phyloP scores from a whole-genome alignment of 2,329 filamentous ascomycete genomes.

The Dactylellina sp. region DNA sequence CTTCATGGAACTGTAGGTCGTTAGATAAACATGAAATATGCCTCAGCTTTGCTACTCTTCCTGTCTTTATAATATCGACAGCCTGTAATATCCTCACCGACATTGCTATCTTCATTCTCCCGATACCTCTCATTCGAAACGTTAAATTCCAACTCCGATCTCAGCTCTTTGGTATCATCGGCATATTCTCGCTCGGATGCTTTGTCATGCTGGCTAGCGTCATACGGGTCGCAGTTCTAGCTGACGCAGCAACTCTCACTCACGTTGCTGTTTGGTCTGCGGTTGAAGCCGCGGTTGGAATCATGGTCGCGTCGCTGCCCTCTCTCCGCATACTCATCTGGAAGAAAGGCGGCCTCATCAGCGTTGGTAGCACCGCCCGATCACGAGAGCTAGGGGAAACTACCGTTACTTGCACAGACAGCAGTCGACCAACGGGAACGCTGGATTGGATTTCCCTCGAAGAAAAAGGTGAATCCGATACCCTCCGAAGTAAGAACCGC shows the following conservation, averaged over 20 bases:
- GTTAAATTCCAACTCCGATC: slow-evolving; percentile 51
- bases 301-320: slow-evolving; percentile 45
- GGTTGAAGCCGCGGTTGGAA: slow-evolving; percentile 43
- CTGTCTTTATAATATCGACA: slow-evolving; percentile 52
- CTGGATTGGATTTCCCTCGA: slow-evolving; percentile 51
- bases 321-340: slow-evolving; percentile 35
- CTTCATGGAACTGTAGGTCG: slow-evolving; percentile 21
- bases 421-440: slow-evolving; percentile 31
- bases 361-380: slow-evolving; percentile 22
- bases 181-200: slow-evolving; percentile 36
- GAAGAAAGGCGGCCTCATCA: slow-evolving; percentile 35
- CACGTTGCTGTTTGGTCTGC: slow-evolving; percentile 53
- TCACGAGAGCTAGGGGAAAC: slow-evolving; percentile 29
- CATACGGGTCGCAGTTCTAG: slow-evolving; percentile 41
- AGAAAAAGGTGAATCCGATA: slow-evolving; percentile 46
- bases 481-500: slow-evolving; percentile 37
- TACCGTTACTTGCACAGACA: slow-evolving; percentile 30
- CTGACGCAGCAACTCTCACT: slow-evolving; percentile 38
- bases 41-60: slow-evolving; percentile 45
- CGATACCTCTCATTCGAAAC: slow-evolving; percentile 48
- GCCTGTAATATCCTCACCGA: slow-evolving; percentile 52
- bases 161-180: slow-evolving; percentile 30
- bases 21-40: slow-evolving; percentile 32
- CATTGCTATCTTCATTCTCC: slow-evolving; percentile 52
- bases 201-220: slow-evolving; percentile 53